Conservation (phyloP, 768 basidiomycete species). For the Gloeopeniophorella convolvens region DNA sequence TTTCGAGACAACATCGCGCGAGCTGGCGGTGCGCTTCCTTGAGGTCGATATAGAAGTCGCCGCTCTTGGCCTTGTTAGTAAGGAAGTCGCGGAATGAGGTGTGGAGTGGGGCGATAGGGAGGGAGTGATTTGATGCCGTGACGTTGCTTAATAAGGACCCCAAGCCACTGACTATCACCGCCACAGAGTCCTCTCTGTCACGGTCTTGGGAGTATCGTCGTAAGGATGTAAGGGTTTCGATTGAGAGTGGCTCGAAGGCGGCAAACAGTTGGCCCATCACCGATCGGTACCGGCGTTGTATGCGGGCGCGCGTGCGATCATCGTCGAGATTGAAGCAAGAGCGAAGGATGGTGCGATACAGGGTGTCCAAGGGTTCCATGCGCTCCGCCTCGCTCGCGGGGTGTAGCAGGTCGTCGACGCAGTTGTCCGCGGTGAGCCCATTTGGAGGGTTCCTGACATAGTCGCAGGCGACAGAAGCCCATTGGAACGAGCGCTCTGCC, state of each 20-base stretch:
- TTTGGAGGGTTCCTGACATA: too few species aligned
- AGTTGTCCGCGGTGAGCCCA: too few species aligned
- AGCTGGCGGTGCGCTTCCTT: not conserved
- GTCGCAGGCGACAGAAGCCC: not conserved
- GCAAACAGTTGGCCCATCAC: not conserved
- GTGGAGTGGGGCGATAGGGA: not conserved
- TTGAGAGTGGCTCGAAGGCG: not conserved
- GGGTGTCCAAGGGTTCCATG: too few species aligned
- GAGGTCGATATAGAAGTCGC: not conserved
- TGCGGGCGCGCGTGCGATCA: too few species aligned
- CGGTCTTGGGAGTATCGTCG: not conserved
- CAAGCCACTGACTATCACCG: not conserved
- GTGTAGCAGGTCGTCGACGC: too few species aligned
- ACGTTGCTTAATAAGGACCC: conserved; percentile 2
- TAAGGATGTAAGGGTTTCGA: not conserved
- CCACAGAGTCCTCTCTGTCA: not conserved
- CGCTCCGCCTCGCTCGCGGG: too few species aligned
- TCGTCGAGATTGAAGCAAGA: too few species aligned
- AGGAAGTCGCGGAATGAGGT: conserved; percentile 4
- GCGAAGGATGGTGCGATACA: too few species aligned
- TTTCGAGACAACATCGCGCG: not conserved
- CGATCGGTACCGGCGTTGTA: not conserved
- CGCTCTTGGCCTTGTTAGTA: not conserved
- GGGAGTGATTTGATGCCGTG: not conserved
- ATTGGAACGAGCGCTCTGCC: not conserved